Conservation (phyloP, 768 basidiomycete genomes). For the Boletus patriciae region DNA sequence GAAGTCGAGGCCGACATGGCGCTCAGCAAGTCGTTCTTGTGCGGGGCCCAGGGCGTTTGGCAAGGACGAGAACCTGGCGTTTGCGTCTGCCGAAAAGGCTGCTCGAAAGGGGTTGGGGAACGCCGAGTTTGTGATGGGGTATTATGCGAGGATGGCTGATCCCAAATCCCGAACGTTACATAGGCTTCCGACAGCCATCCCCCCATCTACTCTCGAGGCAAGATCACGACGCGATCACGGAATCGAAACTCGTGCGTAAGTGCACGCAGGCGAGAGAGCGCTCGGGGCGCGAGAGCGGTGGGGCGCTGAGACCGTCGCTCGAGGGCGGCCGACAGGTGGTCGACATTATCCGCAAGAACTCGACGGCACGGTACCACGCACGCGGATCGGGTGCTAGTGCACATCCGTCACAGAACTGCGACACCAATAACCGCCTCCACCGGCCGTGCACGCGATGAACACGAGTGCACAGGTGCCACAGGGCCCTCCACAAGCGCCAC, state of each 20-base stretch:
- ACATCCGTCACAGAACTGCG: too few species aligned
- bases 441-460: too few species aligned
- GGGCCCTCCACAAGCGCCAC: too few species aligned
- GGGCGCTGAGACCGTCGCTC: neutral
- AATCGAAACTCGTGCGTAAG: slow-evolving; percentile 76
- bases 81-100: slow-evolving; percentile 87
- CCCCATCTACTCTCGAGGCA: too few species aligned
- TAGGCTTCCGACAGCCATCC: too few species aligned
- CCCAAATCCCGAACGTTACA: too few species aligned
- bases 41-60: slow-evolving; percentile 80
- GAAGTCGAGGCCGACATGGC: slow-evolving; percentile 97
- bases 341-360: slow-evolving; percentile 55
- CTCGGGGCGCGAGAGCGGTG: too few species aligned
- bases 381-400: too few species aligned
- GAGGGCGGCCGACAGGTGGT: slow-evolving; percentile 46
- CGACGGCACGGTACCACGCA: too few species aligned
- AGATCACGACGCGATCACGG: slow-evolving; percentile 77
- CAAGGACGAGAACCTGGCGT: slow-evolving; percentile 84
- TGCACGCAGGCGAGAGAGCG: slow-evolving; percentile 72
- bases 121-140: slow-evolving; percentile 95
- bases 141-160: slow-evolving; percentile 59
- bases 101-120: slow-evolving; percentile 68
- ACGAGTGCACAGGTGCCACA: too few species aligned
- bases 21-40: slow-evolving; percentile 94
- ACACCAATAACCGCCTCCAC: too few species aligned